Evolutionary conservation across 345 rosid genomes (phyloP), one percentile per base, ranked within the genome.

Genomic region (Gossypium mustelinum): DNA sequence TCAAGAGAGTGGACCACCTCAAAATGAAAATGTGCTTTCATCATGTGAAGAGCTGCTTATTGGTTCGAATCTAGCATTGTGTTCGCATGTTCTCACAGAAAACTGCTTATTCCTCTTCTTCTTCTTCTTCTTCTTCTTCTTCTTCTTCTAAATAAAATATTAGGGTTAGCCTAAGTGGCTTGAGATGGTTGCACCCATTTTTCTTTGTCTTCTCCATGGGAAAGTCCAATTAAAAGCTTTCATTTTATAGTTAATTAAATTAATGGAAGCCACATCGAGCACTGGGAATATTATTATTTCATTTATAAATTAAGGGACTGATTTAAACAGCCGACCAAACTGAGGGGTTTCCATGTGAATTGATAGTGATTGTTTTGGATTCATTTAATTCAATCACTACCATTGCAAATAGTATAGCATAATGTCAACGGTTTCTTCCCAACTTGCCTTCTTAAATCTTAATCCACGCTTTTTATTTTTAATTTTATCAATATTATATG

Each of bases 31-130:
- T 22, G 73, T 20, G 57, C 3, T 7, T 56, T 61, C 47, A 45
- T 76, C 90, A 82, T 82, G 90, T 87, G 89, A 82, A 51, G 76
- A 70, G 78, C 86, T 79, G 80, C 78, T 57, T 64, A 72, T 79
- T 29, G 74, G 72, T 80, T 82, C 59, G 86, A 87, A 83, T 87
- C 86, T 82, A 80, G 80, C 82, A 82, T 72, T 70, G 61, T 68
- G 63, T 62, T 20, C 72, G 77, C 88, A 85, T 82, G 87, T 82
- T 81, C 84, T 73, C 72, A 72, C 77, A 82, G 43, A 65, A 64
- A 79, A 34, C 79, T 57, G 72, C 83, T 81, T 81, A 76, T 0
- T 0, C 41, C 1, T 4, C 77, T 4, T 0, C 41, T 34, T 4
- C 41, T 34, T 34, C 41, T 34, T 34, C 39, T 29, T 34, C 41